Evolutionary conservation across 2,329 filamentous ascomycete species (phyloP).

Genomic region (Podosphaera aphanis): DNA sequence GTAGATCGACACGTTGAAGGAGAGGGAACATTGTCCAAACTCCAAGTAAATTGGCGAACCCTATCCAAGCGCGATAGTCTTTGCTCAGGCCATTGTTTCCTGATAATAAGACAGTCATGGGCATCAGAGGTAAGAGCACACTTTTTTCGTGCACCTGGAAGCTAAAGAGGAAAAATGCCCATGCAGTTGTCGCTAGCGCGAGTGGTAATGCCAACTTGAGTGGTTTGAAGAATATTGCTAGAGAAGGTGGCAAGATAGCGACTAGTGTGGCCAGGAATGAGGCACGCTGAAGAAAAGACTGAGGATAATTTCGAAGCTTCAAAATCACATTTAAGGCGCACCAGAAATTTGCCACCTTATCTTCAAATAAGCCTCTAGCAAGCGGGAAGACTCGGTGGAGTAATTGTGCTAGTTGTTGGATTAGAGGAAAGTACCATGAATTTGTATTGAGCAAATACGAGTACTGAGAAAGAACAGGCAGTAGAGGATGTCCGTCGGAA

Average conservation of each 20-base stretch:
- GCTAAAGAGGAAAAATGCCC: slow-evolving; percentile 94
- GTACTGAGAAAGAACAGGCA: slow-evolving; percentile 38
- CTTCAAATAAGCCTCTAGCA: slow-evolving; percentile 84
- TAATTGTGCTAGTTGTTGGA: slow-evolving; percentile 62
- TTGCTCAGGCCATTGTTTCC: slow-evolving; percentile 55
- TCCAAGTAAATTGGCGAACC: slow-evolving; percentile 79
- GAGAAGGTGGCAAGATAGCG: slow-evolving; percentile 56
- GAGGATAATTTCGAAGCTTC: slow-evolving; percentile 58
- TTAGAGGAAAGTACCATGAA: slow-evolving; percentile 47
- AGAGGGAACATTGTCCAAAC: slow-evolving; percentile 88
- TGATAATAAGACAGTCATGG: slow-evolving; percentile 73
- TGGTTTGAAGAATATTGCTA: slow-evolving; percentile 58
- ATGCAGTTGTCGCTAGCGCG: slow-evolving; percentile 63
- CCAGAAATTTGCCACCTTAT: slow-evolving; percentile 98
- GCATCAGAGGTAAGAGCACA: slow-evolving; percentile 71
- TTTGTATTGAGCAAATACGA: slow-evolving; percentile 34
- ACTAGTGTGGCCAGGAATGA: slow-evolving; percentile 53
- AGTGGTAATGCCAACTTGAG: slow-evolving; percentile 54
- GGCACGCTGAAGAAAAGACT: slow-evolving; percentile 47
- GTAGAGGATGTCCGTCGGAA: slow-evolving; percentile 28
- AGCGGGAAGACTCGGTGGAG: slow-evolving; percentile 92
- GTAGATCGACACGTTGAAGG: slow-evolving; percentile 60
- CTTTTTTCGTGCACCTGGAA: slow-evolving; percentile 99
- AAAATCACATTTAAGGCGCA: slow-evolving; percentile 74
- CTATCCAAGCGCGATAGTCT: slow-evolving; percentile 66